Percentiles rank a stretch among this genome's conserved stretches.
Evolutionary conservation across 1,139 yeast genomes (phyloP).

Genomic region (Pichia kudriavzevii): DNA sequence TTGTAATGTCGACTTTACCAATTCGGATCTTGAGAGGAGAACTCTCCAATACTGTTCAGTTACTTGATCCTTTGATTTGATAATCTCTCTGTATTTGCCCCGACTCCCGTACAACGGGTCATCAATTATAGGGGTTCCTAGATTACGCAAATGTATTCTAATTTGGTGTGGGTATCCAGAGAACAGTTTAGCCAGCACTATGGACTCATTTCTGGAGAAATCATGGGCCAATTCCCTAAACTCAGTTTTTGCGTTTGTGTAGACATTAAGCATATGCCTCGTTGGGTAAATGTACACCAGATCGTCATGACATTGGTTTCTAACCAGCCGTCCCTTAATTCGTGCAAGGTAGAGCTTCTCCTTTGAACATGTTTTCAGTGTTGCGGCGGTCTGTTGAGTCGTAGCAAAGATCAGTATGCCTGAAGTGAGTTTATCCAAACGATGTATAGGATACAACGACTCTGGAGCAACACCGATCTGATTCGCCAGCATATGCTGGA

Average conservation of each 20-base stretch:
- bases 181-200: conserved; percentile 52
- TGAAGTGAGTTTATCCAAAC: conserved; percentile 67
- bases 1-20: conserved; percentile 2
- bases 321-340: conserved; percentile 45
- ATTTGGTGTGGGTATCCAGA: conserved; percentile 78
- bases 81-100: conserved; percentile 13
- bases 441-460: conserved; percentile 46
- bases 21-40: conserved; percentile 11
- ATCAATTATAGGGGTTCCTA: conserved; percentile 60
- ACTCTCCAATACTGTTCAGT: conserved; percentile 10
- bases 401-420: conserved; percentile 58
- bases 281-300: conserved; percentile 17
- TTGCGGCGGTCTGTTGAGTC: conserved; percentile 34
- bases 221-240: conserved; percentile 31
- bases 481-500: conserved; percentile 8
- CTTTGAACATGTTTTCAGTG: conserved; percentile 34
- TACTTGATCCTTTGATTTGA: conserved; percentile 7
- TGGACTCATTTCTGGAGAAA: conserved; percentile 34
- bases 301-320: conserved; percentile 17
- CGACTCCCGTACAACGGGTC: conserved; percentile 45
- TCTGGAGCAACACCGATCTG: conserved; percentile 35
- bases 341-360: conserved; percentile 48
- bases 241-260: conserved; percentile 31
- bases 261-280: conserved; percentile 20
- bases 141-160: conserved; percentile 57